Evolutionary conservation across 1,284 basidiomycete species (phyloP).

Genomic region (Thelephora terrestris): DNA sequence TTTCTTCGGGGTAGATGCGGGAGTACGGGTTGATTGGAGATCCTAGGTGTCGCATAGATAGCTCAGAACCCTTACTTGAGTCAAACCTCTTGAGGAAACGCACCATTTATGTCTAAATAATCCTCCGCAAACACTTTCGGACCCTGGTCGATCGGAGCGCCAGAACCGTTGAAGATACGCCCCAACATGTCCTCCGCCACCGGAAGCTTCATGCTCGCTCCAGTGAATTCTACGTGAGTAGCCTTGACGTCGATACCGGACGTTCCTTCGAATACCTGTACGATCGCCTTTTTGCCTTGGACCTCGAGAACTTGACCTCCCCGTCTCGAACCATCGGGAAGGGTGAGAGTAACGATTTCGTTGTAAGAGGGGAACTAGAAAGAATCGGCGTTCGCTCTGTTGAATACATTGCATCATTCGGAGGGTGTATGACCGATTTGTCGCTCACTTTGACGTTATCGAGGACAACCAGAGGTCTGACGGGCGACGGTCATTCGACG

Average conservation of each 20-base stretch:
- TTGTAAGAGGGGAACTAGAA: slow-evolving; percentile 96
- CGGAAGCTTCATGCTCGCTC: slow-evolving; percentile 96
- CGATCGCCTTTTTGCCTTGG: slow-evolving; percentile 97
- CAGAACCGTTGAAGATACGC: slow-evolving; percentile 98
- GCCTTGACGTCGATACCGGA: slow-evolving; percentile 96
- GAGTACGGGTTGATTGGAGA: slow-evolving; percentile 99
- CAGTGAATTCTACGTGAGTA: slow-evolving; percentile 97
- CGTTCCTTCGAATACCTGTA: slow-evolving; percentile 99
- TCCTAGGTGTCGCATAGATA: slow-evolving; percentile 36
- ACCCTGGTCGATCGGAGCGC: slow-evolving; percentile 96
- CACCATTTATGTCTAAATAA: slow-evolving; percentile 98
- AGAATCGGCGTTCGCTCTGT: slow-evolving; percentile 8
- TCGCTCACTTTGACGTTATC: slow-evolving; percentile 91
- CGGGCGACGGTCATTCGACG: slow-evolving; percentile 12
- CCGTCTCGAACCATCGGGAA: slow-evolving; percentile 92
- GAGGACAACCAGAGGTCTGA: slow-evolving; percentile 86
- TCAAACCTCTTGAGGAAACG: slow-evolving; percentile 15
- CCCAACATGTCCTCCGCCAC: slow-evolving; percentile 99
- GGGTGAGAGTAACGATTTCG: slow-evolving; percentile 94
- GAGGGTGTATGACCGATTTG: neutral
- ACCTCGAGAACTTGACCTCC: slow-evolving; percentile 99
- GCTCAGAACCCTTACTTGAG: slow-evolving; percentile 1
- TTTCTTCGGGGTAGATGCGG: slow-evolving; percentile 99
- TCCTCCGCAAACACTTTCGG: slow-evolving; percentile 99
- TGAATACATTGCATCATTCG: slow-evolving; percentile 3